A percentile compares a stretch with the other conserved stretches of the same genome.
phyloP scores from a whole-genome alignment of 441 rosid genomes.

The Aleurites moluccanus region DNA sequence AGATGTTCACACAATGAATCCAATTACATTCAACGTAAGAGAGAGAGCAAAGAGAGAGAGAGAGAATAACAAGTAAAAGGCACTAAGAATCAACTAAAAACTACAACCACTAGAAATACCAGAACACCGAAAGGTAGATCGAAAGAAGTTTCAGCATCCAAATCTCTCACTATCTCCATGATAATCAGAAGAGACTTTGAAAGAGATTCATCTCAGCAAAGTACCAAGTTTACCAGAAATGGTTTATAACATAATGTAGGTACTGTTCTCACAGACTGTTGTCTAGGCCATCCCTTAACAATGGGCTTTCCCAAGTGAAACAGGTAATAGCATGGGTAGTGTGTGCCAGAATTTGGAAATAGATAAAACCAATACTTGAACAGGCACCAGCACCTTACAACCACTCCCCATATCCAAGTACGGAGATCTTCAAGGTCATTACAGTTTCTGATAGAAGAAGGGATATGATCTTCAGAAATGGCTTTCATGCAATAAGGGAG shows the following conservation, averaged over 20 bases:
- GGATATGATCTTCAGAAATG: neutral
- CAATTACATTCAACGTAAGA: neutral
- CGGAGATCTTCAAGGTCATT: neutral
- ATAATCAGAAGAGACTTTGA: neutral
- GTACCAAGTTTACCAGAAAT: neutral
- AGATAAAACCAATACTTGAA: neutral
- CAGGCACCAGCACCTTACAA: neutral
- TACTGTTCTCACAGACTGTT: neutral
- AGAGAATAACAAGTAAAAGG: neutral
- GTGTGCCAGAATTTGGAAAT: neutral
- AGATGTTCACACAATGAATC: neutral
- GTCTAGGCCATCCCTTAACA: neutral
- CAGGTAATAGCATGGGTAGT: neutral
- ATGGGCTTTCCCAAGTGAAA: neutral
- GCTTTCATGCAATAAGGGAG: neutral
- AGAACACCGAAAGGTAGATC: neutral
- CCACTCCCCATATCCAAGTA: neutral
- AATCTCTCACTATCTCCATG: neutral
- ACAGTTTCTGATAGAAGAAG: neutral
- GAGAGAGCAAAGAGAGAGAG: neutral
- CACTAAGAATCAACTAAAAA: slow-evolving; percentile 4
- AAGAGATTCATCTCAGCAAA: neutral
- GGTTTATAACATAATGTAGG: neutral
- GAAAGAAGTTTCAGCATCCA: neutral
- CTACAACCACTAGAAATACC: neutral